phyloP scores from a whole-genome alignment of 352 stramenopile species.

The Blastocystis sp. region DNA sequence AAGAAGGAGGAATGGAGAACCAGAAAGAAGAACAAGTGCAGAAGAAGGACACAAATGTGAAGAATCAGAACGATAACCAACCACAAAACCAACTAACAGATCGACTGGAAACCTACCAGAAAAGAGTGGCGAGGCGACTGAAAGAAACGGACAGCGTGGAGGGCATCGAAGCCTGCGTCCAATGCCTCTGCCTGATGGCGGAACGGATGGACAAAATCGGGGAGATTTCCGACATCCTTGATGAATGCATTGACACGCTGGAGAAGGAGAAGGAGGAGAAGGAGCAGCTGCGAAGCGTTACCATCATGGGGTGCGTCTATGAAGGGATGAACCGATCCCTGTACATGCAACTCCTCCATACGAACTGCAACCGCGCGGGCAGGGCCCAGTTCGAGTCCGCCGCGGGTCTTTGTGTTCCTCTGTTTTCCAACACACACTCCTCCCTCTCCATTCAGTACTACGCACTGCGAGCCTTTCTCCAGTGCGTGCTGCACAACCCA shows the following conservation, averaged over 20 bases:
- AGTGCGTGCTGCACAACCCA: conserved; percentile 31
- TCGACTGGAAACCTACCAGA: not conserved
- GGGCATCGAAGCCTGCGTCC: not conserved
- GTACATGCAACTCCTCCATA: not conserved
- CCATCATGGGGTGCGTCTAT: conserved; percentile 15
- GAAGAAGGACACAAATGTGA: no score
- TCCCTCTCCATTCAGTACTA: conserved; percentile 4
- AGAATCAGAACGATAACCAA: no score
- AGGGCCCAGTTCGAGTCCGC: not conserved
- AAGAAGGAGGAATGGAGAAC: not conserved
- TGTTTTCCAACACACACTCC: not conserved
- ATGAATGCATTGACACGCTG: not conserved
- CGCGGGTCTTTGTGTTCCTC: not conserved
- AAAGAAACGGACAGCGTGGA: conserved; percentile 12
- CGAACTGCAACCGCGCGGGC: not conserved
- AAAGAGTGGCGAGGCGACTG: not conserved
- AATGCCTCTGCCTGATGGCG: not conserved
- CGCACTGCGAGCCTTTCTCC: not conserved
- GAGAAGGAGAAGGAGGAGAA: not conserved
- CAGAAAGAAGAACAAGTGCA: not conserved
- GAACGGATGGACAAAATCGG: not conserved
- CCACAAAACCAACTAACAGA: not conserved
- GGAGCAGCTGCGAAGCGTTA: not conserved
- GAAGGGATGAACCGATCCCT: not conserved
- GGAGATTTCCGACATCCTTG: not conserved